Evolutionary conservation across 306 rosid species (phyloP).

Genomic region (Sechiopsis laciniata): DNA sequence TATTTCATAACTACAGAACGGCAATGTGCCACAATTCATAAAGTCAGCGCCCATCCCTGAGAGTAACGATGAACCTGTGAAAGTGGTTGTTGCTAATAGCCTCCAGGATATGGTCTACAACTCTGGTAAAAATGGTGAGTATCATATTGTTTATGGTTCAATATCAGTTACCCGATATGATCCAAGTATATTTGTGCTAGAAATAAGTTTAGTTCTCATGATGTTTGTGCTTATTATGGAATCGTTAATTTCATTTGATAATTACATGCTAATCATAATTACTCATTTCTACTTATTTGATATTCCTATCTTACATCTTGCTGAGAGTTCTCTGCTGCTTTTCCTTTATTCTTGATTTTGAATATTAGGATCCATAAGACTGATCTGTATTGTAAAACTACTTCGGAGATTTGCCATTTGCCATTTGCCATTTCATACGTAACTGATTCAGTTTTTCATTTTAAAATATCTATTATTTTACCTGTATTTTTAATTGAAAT

Average conservation of each 20-base stretch:
- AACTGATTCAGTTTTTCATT: not conserved
- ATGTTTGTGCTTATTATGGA: not conserved
- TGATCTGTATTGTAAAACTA: not conserved
- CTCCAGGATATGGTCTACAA: slow-evolving; percentile 61
- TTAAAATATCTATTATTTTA: not conserved
- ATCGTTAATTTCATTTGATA: not conserved
- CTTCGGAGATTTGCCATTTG: not conserved
- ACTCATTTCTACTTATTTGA: not conserved
- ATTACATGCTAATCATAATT: not conserved
- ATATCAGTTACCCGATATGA: not conserved
- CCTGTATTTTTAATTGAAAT: not conserved
- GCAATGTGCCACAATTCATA: slow-evolving; percentile 46
- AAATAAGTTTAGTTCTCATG: not conserved
- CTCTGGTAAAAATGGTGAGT: slow-evolving; percentile 75
- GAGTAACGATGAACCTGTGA: slow-evolving; percentile 74
- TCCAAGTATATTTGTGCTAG: not conserved
- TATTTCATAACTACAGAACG: slow-evolving; percentile 49
- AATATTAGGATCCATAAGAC: not conserved
- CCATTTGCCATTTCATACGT: not conserved
- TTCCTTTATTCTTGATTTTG: not conserved
- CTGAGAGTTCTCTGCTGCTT: not conserved
- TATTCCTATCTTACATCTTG: not conserved
- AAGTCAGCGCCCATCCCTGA: slow-evolving; percentile 87
- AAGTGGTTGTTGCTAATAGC: slow-evolving; percentile 70
- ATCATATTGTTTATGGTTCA: not conserved